Evolutionary conservation across 768 basidiomycete species (phyloP).

Genomic region (Calocybe indica): DNA sequence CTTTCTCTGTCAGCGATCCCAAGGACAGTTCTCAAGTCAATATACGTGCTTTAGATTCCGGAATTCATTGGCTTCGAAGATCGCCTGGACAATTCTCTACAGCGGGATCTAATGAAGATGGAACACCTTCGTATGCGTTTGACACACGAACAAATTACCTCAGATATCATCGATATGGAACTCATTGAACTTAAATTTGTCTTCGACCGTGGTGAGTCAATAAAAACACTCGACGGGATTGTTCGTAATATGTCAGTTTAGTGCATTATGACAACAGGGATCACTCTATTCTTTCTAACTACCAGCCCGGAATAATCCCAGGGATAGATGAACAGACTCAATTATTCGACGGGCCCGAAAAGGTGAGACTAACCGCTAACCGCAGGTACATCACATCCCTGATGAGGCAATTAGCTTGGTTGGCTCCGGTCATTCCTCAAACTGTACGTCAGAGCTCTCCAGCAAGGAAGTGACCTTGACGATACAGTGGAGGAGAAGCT

Average conservation of each 20-base stretch:
- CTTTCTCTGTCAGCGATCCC: not conserved
- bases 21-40: not conserved
- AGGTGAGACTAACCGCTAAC: slow-evolving; percentile 36
- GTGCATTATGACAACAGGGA: slow-evolving; percentile 87
- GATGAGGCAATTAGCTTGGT: slow-evolving; percentile 37
- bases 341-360: slow-evolving; percentile 56
- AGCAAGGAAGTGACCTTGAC: slow-evolving; percentile 75
- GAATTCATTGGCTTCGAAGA: slow-evolving; percentile 83
- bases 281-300: slow-evolving; percentile 69
- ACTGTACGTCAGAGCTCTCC: slow-evolving; percentile 71
- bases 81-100: slow-evolving; percentile 76
- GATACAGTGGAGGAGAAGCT: slow-evolving; percentile 79
- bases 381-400: not conserved
- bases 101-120: slow-evolving; percentile 75
- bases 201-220: slow-evolving; percentile 60
- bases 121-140: slow-evolving; percentile 85
- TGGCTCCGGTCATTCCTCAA: slow-evolving; percentile 74
- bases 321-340: slow-evolving; percentile 64
- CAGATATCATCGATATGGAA: slow-evolving; percentile 77
- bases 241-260: slow-evolving; percentile 16
- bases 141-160: slow-evolving; percentile 62
- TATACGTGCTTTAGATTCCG: slow-evolving; percentile 49
- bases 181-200: slow-evolving; percentile 81
- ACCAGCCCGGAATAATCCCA: slow-evolving; percentile 54
- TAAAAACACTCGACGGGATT: not conserved